A percentile compares a stretch with the other conserved stretches of the same genome.
Evolutionary conservation across 495 filamentous ascomycete species (phyloP).

Genomic region (Evernia prunastri): DNA sequence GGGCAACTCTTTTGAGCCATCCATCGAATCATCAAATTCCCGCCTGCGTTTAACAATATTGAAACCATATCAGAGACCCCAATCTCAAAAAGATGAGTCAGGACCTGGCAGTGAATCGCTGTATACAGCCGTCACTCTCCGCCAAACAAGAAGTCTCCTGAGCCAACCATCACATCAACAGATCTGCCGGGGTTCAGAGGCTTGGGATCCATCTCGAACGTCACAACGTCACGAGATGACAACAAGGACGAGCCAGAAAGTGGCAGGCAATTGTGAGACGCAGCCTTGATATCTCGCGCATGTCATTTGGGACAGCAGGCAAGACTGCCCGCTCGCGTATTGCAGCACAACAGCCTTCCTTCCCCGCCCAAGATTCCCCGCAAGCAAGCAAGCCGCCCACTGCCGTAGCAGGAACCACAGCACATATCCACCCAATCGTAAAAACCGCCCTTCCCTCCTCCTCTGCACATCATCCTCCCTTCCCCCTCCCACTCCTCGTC

Average conservation of each 20-base stretch:
- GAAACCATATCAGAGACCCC: background rate
- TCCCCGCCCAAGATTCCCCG: background rate
- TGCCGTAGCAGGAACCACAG: too few species aligned
- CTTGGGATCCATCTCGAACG: background rate
- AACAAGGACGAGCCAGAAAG: background rate
- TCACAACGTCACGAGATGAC: too few species aligned
- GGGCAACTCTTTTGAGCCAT: too few species aligned
- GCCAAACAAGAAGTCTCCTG: background rate
- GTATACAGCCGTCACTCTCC: background rate
- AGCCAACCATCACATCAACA: background rate
- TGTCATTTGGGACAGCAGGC: background rate
- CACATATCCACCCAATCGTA: too few species aligned
- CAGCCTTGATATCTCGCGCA: background rate
- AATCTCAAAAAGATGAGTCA: background rate
- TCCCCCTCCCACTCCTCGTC: slow-evolving; percentile 32
- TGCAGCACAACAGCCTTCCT: background rate
- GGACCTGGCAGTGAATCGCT: background rate
- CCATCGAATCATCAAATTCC: too few species aligned
- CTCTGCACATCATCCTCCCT: slow-evolving; percentile 19
- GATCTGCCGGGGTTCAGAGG: background rate
- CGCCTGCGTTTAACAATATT: too few species aligned
- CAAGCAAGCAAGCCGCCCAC: background rate
- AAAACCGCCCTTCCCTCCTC: too few species aligned
- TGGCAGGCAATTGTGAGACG: background rate
- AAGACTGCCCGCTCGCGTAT: background rate